phyloP scores from a whole-genome alignment of 2,329 filamentous ascomycete species.

The Eurotiales sp. region DNA sequence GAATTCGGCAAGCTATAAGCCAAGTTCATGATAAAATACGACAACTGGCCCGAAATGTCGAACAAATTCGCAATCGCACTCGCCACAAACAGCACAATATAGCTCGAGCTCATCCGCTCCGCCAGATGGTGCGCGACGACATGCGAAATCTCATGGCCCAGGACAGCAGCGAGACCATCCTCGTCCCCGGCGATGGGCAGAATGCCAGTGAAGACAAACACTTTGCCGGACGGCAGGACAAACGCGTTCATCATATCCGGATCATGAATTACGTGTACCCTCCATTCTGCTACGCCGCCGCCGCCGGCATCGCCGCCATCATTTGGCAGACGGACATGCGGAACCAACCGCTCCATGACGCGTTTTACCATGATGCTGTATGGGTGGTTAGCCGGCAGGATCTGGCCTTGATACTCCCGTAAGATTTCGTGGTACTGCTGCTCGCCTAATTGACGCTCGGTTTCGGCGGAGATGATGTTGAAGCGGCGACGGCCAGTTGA shows the following conservation, averaged over 20 bases:
- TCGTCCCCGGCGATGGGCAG: slow-evolving; percentile 54
- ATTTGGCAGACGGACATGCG: slow-evolving; percentile 48
- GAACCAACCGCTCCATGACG: slow-evolving; percentile 54
- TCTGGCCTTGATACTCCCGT: slow-evolving; percentile 40
- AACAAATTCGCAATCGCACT: slow-evolving; percentile 31
- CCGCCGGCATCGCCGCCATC: too few species aligned
- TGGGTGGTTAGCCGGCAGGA: slow-evolving; percentile 51
- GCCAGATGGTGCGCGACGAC: slow-evolving; percentile 56
- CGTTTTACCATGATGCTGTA: slow-evolving; percentile 47
- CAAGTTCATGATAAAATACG: slow-evolving; percentile 45
- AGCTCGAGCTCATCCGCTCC: slow-evolving; percentile 50
- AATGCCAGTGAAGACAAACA: slow-evolving; percentile 63
- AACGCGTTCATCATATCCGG: slow-evolving; percentile 54
- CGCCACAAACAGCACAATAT: slow-evolving; percentile 29
- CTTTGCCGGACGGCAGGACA: slow-evolving; percentile 61
- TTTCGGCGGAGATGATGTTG: slow-evolving; percentile 49
- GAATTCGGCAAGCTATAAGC: slow-evolving; percentile 53
- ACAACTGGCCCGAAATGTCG: slow-evolving; percentile 37
- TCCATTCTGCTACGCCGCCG: slow-evolving; percentile 49
- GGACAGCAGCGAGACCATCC: slow-evolving; percentile 57
- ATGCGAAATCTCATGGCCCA: slow-evolving; percentile 63
- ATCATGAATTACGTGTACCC: slow-evolving; percentile 57
- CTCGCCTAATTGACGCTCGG: slow-evolving; percentile 43
- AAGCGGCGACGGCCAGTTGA: slow-evolving; percentile 57
- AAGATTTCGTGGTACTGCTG: slow-evolving; percentile 48